phyloP scores from a whole-genome alignment of 768 basidiomycete species.

The Melanogaster broomeanus region DNA sequence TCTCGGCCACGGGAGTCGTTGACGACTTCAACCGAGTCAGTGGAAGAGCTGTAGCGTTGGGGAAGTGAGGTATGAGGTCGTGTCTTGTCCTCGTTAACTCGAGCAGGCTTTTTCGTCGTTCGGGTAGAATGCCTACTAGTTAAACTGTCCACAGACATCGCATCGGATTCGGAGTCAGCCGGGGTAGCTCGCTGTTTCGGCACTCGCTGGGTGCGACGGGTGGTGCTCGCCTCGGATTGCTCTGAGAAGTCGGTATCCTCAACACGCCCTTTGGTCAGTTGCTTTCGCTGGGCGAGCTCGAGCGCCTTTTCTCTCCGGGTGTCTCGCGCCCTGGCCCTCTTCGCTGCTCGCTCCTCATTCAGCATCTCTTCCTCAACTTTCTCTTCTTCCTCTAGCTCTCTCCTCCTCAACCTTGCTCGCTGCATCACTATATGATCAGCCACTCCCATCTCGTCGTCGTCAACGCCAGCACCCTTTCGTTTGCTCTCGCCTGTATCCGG shows the following conservation, averaged over 20 bases:
- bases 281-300: conserved; percentile 20
- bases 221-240: conserved; percentile 6
- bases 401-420: conserved; percentile 41
- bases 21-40: conserved; percentile 4
- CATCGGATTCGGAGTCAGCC: conserved; percentile 24
- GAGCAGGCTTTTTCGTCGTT: not conserved
- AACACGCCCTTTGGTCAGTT: conserved; percentile 1
- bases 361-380: conserved; percentile 30
- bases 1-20: not conserved
- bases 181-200: not conserved
- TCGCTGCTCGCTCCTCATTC: conserved; percentile 23
- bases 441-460: conserved; percentile 30
- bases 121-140: conserved; percentile 11
- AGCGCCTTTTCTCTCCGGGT: conserved; percentile 20
- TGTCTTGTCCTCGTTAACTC: not conserved
- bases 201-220: conserved; percentile 3
- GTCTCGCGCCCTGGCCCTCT: conserved; percentile 18
- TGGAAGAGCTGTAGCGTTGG: conserved; percentile 1
- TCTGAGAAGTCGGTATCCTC: not conserved
- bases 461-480: conserved; percentile 38
- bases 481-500: conserved; percentile 44
- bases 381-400: conserved; percentile 45
- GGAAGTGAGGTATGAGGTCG: not conserved
- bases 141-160: conserved; percentile 30
- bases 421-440: conserved; percentile 47